Evolutionary conservation across 2,329 filamentous ascomycete genomes (phyloP).

Genomic region (Pestalotiopsis sp.): DNA sequence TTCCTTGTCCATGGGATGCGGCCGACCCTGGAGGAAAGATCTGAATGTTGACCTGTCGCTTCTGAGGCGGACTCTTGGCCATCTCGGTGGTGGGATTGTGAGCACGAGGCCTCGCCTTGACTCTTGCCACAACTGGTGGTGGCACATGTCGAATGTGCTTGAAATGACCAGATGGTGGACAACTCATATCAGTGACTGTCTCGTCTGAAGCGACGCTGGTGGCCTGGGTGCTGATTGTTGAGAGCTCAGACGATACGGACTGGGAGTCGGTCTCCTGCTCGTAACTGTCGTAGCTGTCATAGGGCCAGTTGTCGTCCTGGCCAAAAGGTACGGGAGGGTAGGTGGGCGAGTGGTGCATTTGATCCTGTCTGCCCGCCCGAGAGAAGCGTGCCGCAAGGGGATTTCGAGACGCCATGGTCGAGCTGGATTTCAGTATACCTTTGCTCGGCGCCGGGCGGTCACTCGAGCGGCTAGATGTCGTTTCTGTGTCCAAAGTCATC

Average conservation of each 20-base stretch:
- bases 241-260: conserved; percentile 38
- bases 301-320: conserved; percentile 25
- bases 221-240: conserved; percentile 37
- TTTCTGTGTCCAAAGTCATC: conserved; percentile 27
- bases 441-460: conserved; percentile 24
- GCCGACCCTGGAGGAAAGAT: conserved; percentile 24
- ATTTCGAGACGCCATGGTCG: conserved; percentile 21
- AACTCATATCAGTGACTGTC: conserved; percentile 19
- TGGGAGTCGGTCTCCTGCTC: conserved; percentile 39
- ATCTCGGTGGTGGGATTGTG: conserved; percentile 24
- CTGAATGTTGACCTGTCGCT: conserved; percentile 33
- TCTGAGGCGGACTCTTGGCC: conserved; percentile 27
- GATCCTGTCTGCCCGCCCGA: conserved; percentile 25
- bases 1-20: conserved; percentile 17
- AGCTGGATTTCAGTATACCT: conserved; percentile 29
- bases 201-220: conserved; percentile 38
- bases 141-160: conserved; percentile 32
- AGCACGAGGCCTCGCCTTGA: conserved; percentile 26
- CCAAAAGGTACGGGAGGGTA: conserved; percentile 18
- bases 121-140: conserved; percentile 23
- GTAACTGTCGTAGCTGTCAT: conserved; percentile 26
- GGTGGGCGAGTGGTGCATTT: conserved; percentile 17
- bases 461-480: conserved; percentile 24
- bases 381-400: conserved; percentile 33
- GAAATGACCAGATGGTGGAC: conserved; percentile 22